Evolutionary conservation across 495 filamentous ascomycete species (phyloP).

Genomic region (Podospora conica): DNA sequence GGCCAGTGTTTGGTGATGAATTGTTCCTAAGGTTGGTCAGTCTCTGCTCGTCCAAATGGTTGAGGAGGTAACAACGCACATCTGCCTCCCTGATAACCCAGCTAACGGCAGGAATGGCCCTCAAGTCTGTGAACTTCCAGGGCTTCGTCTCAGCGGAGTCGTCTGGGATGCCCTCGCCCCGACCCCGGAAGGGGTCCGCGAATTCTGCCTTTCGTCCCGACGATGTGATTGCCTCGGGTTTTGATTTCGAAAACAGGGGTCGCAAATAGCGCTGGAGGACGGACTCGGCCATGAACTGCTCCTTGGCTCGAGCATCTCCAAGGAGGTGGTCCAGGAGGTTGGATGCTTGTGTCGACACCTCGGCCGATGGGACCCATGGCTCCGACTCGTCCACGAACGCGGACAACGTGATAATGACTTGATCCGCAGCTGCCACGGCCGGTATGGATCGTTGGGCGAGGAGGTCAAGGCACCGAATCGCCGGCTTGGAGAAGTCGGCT

Average conservation of each 20-base stretch:
- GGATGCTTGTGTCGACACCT: slow-evolving; percentile 27
- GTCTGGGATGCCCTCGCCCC: slow-evolving; percentile 34
- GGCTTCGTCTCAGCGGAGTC: slow-evolving; percentile 55
- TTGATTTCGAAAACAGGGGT: slow-evolving; percentile 65
- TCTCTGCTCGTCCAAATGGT: not conserved
- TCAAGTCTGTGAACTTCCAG: slow-evolving; percentile 64
- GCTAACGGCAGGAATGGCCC: slow-evolving; percentile 55
- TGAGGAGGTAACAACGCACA: slow-evolving; percentile 25
- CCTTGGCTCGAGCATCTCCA: slow-evolving; percentile 2
- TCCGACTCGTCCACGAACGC: slow-evolving; percentile 25
- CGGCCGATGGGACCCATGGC: slow-evolving; percentile 15
- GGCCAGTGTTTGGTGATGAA: slow-evolving; percentile 52
- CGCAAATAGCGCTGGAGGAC: slow-evolving; percentile 51
- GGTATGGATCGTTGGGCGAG: slow-evolving; percentile 5
- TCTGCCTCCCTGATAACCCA: slow-evolving; percentile 56
- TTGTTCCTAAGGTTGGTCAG: slow-evolving; percentile 7
- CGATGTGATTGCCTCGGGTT: slow-evolving; percentile 54
- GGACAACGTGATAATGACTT: not conserved
- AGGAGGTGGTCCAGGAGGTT: slow-evolving; percentile 35
- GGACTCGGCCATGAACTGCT: slow-evolving; percentile 46
- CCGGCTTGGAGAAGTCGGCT: slow-evolving; percentile 3
- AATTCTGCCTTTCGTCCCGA: slow-evolving; percentile 53
- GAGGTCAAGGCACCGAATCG: slow-evolving; percentile 7
- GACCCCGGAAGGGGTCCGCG: slow-evolving; percentile 34
- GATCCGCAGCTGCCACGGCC: not conserved